A percentile compares a stretch with the other conserved stretches of the same genome.
Conservation (phyloP, 805 yeast genomes). For the Hanseniaspora valbyensis region DNA sequence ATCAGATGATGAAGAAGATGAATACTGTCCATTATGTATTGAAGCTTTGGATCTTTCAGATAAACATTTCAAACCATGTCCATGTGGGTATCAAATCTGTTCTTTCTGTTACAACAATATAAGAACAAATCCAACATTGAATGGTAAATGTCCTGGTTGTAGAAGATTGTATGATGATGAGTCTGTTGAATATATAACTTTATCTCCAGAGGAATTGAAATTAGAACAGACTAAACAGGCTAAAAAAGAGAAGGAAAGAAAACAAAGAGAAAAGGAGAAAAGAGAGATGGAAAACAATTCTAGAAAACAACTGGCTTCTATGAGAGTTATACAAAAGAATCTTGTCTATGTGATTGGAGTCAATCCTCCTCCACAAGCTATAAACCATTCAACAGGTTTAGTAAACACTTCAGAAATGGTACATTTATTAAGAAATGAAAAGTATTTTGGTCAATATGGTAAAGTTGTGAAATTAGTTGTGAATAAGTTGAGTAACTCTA, state of each 20-base stretch:
- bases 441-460: constrained; percentile 97
- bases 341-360: constrained; percentile 92
- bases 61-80: constrained; percentile 96
- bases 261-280: constrained; percentile 80
- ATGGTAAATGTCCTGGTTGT: constrained; percentile 96
- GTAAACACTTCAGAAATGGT: constrained; percentile 79
- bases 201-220: constrained; percentile 76
- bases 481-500: constrained; percentile 54
- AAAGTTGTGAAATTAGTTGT: constrained; percentile 88
- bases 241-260: constrained; percentile 68
- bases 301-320: constrained; percentile 86
- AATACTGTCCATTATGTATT: constrained; percentile 76
- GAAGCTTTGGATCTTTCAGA: constrained; percentile 97
- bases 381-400: constrained; percentile 30
- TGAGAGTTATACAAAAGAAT: constrained; percentile 97
- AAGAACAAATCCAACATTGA: constrained; percentile 86
- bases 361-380: constrained; percentile 48
- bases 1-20: constrained; percentile 30
- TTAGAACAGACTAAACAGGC: constrained; percentile 69
- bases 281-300: constrained; percentile 74
- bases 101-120: constrained; percentile 97
- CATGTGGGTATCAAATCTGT: constrained; percentile 97
- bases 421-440: constrained; percentile 70
- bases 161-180: constrained; percentile 90
- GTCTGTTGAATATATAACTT: constrained; percentile 71